These are phyloP conservation scores for Wallacemonas sp. DNA, from an alignment of 208 protist species.

Conservation along the genomic window DNA sequence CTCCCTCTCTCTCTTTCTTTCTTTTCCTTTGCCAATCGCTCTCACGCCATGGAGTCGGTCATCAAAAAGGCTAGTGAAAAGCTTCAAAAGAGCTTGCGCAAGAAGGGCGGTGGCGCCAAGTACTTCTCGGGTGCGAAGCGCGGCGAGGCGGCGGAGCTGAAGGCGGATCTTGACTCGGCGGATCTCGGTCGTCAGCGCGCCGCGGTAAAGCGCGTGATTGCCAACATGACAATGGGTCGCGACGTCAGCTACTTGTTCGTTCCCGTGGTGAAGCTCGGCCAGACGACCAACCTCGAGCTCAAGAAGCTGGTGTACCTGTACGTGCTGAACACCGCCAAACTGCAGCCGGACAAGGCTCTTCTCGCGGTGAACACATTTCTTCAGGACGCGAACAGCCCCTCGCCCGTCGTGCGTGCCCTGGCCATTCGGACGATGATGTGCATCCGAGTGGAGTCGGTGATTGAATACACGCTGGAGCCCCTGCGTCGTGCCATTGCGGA, in stretches of 20 bases:
- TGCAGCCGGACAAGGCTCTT: conserved; percentile 98
- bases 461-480: conserved; percentile 98
- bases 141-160: conserved; percentile 93
- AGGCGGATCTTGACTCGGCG: conserved; percentile 90
- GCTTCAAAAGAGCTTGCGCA: conserved; percentile 69
- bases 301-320: conserved; percentile 99
- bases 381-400: conserved; percentile 94
- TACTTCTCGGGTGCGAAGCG: conserved; percentile 81
- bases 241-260: conserved; percentile 97
- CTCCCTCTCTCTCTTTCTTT: conserved; percentile 13
- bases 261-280: conserved; percentile 98
- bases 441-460: conserved; percentile 97
- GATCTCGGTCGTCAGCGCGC: conserved; percentile 92
- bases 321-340: conserved; percentile 99
- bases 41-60: conserved; percentile 10
- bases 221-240: conserved; percentile 99
- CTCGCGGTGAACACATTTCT: conserved; percentile 99
- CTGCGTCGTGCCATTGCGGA: conserved; percentile 92
- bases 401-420: conserved; percentile 98
- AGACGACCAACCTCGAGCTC: conserved; percentile 98
- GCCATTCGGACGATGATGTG: conserved; percentile 99
- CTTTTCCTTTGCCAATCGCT: conserved; percentile 1
- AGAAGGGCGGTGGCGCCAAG: conserved; percentile 45
- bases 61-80: conserved; percentile 67
- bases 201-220: conserved; percentile 99